A percentile compares a stretch with the other conserved stretches of the same genome.
These are phyloP conservation scores for Monosporascus sp. DNA, from an alignment of 2,329 filamentous ascomycete species.

Conservation along the genomic window DNA sequence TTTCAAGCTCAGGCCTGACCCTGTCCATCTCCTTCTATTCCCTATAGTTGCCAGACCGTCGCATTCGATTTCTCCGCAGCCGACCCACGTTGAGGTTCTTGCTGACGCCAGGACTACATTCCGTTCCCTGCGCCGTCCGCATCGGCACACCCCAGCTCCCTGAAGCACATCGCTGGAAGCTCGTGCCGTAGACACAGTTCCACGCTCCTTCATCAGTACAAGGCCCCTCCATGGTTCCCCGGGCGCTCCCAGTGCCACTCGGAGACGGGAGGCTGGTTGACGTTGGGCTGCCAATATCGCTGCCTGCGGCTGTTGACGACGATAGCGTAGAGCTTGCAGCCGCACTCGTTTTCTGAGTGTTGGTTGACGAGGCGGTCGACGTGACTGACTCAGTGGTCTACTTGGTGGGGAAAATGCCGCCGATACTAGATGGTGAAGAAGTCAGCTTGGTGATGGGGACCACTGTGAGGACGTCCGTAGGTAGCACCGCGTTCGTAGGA, in stretches of 20 bases:
- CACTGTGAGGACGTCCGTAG: conserved; percentile 11
- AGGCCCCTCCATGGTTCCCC: conserved; percentile 7
- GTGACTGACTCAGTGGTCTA: too few species aligned
- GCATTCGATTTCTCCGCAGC: too few species aligned
- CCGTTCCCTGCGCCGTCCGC: conserved; percentile 47
- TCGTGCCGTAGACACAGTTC: conserved; percentile 50
- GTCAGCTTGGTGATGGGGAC: conserved; percentile 18
- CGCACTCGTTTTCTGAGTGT: too few species aligned
- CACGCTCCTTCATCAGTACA: conserved; percentile 51
- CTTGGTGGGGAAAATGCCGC: conserved; percentile 35
- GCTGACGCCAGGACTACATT: conserved; percentile 33
- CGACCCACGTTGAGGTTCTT: background rate
- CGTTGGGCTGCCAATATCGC: too few species aligned
- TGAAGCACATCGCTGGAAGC: conserved; percentile 59
- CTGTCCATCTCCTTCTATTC: too few species aligned
- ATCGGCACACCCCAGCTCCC: conserved; percentile 47
- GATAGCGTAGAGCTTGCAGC: too few species aligned
- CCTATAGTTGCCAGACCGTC: too few species aligned
- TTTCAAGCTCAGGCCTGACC: too few species aligned
- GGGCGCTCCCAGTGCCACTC: conserved; percentile 3
- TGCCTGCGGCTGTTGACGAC: too few species aligned
- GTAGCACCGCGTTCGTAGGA: too few species aligned
- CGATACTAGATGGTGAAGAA: conserved; percentile 27
- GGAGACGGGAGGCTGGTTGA: background rate
- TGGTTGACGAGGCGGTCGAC: too few species aligned